Conservation (phyloP, 176 grass and related monocot genomes). For the Bonia amplexicaulis region DNA sequence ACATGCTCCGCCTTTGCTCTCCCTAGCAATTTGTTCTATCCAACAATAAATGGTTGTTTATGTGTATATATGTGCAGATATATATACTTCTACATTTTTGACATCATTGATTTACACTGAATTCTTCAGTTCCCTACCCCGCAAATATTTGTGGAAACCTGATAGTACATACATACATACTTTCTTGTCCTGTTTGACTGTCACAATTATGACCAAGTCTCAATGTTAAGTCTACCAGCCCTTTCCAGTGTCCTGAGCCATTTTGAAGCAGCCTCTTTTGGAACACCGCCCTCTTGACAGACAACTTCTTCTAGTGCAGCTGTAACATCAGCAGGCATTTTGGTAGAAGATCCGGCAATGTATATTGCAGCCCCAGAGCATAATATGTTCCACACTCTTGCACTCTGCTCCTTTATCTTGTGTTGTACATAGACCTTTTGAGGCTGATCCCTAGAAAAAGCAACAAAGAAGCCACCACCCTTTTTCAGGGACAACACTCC, state of each 20-base stretch:
- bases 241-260: constrained; percentile 66
- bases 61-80: constrained; percentile 3
- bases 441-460: constrained; percentile 85
- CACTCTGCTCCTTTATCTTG: constrained; percentile 81
- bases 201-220: constrained; percentile 65
- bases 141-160: background rate
- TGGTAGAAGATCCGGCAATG: constrained; percentile 70
- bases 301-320: constrained; percentile 73
- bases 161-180: background rate
- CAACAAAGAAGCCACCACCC: constrained; percentile 83
- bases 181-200: background rate
- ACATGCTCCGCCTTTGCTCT: background rate
- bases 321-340: constrained; percentile 88
- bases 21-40: background rate
- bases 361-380: constrained; percentile 58
- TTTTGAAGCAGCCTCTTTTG: constrained; percentile 46
- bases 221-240: constrained; percentile 63
- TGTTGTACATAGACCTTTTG: constrained; percentile 89
- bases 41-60: background rate
- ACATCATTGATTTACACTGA: background rate
- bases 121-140: background rate
- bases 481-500: constrained; percentile 57
- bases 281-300: constrained; percentile 39
- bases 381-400: constrained; percentile 69
- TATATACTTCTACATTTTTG: background rate